A percentile compares a stretch with the other conserved stretches of the same genome.
These are phyloP conservation scores for Ustilago xerochloae DNA, from an alignment of 1,284 basidiomycete species.

Conservation along the genomic window DNA sequence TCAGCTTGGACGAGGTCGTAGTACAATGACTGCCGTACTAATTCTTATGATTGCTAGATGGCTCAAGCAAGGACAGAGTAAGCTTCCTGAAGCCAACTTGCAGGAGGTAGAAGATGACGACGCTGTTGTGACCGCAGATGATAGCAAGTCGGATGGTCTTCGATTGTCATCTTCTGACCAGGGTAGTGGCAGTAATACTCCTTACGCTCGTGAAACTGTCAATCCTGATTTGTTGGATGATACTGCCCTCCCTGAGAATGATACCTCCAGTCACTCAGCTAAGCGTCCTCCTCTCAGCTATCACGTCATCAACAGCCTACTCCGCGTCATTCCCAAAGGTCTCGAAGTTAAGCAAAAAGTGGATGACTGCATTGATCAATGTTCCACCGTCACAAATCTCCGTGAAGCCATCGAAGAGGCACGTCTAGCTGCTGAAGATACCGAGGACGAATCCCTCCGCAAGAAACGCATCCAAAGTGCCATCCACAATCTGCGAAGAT, in stretches of 20 bases:
- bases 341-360: slow-evolving; percentile 85
- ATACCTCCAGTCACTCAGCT: neutral
- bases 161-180: slow-evolving; percentile 18
- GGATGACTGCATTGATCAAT: slow-evolving; percentile 90
- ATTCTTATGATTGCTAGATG: slow-evolving; percentile 87
- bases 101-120: slow-evolving; percentile 28
- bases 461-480: slow-evolving; percentile 71
- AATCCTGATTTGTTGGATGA: slow-evolving; percentile 32
- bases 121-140: neutral
- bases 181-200: slow-evolving; percentile 20
- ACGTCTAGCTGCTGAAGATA: slow-evolving; percentile 78
- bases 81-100: slow-evolving; percentile 64
- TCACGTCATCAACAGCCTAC: slow-evolving; percentile 79
- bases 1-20: slow-evolving; percentile 93
- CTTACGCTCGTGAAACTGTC: slow-evolving; percentile 33
- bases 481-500: slow-evolving; percentile 69
- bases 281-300: slow-evolving; percentile 56
- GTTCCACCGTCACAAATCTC: slow-evolving; percentile 79
- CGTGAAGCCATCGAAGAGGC: slow-evolving; percentile 89
- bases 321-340: slow-evolving; percentile 92
- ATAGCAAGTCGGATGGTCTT: slow-evolving; percentile 13
- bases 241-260: neutral
- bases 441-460: slow-evolving; percentile 80
- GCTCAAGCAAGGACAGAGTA: slow-evolving; percentile 71
- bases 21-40: slow-evolving; percentile 87